Base-by-base conservation (phyloP, 2,329 filamentous ascomycete genomes). In the Bertia moriformis region DNA sequence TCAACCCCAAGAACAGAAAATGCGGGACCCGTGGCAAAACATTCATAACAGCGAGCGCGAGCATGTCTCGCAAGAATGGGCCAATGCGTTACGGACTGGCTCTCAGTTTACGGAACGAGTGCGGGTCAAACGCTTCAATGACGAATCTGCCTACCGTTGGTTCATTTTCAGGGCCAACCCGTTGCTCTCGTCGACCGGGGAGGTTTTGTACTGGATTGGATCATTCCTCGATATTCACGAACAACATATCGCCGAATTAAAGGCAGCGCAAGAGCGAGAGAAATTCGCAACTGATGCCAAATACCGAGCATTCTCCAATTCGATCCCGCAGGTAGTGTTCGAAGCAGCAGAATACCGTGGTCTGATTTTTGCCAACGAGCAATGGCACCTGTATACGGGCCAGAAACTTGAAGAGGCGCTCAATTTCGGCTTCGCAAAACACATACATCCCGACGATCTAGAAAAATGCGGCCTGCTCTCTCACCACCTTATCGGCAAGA, bases 181-280 rank as follows among this genome's bases (percentile, higher is more conserved):
- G 3, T 49, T 80, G 54, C 57, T 67, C 56, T 59, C 78, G 59
- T 59, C 73, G 56, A 50, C 69, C 49, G 62, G 73, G 58, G 57
- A 65, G 58, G 60, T 79, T 39, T 66, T 71, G 18, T 67, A 80
- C 46, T 81, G 76, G 76, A 78, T 79, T 37, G 76, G 76, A 1
- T 80, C 75, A 12, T 78, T 79, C 48, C 73, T 81, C 57, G 76
- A 81, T 45, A 73, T 80, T 42, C 76, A 81, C 46, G 76, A 81
- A 48, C 76, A 81, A 51, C 73, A 78, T 48, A 62, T 76, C 38
- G 72, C 75, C 3, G 76, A 81, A 50, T 51, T 72, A 20, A 76
- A 77, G 44, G 69, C 73, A 2, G 64, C 70, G 4, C 63, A 72
- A 41, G 74, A 78, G 48, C 66, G 74, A 45, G 72, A 80, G 48